Base-by-base conservation (phyloP, 75 land plant species). In the Larix kaempferi region DNA sequence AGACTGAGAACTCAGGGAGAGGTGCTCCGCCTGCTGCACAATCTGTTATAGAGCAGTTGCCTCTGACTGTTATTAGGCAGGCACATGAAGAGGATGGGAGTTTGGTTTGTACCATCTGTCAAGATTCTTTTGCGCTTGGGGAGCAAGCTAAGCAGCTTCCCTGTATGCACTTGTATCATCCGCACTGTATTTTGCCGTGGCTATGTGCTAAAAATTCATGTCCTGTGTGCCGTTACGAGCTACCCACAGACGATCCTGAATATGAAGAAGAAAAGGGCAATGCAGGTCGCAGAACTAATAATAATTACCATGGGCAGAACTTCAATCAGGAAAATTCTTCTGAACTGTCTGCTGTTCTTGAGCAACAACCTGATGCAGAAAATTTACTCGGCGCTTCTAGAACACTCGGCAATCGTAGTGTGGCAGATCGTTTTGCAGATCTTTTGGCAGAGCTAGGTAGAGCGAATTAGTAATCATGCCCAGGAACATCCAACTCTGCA, bases 21-120 rank as follows among this genome's bases (percentile, higher is more conserved):
- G 93, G 95, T 44, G 91, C 93, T 12, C 95, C 95, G 58, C 93
- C 95, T 62, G 89, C 95, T 56, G 57, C 95, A 23, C 75, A 76
- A 41, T 85, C 91, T 5, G 86, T 78, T 77, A 79, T 93, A 11
- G 81, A 75, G 3, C 71, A 62, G 57, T 71, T 93, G 54, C 91
- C 86, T 19, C 76, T 65, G 61, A 59, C 88, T 6, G 26, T 73
- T 23, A 84, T 93, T 37, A 57, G 63, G 26, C 73, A 82, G 72
- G 84, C 77, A 44, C 86, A 90, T 57, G 73, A 79, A 54, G 87
- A 90, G 56, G 74, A 85, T 76, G 93, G 84, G 13, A 73, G 41
- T 22, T 60, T 88, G 19, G 76, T 85, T 12, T 90, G 92, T 80
- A 87, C 92, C 29, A 57, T 92, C 27, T 92, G 95, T 82, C 90